A percentile compares a stretch with the other conserved stretches of the same genome.
These are phyloP conservation scores for Fistulinella prunicolor DNA, from an alignment of 768 basidiomycete genomes.

Conservation along the genomic window DNA sequence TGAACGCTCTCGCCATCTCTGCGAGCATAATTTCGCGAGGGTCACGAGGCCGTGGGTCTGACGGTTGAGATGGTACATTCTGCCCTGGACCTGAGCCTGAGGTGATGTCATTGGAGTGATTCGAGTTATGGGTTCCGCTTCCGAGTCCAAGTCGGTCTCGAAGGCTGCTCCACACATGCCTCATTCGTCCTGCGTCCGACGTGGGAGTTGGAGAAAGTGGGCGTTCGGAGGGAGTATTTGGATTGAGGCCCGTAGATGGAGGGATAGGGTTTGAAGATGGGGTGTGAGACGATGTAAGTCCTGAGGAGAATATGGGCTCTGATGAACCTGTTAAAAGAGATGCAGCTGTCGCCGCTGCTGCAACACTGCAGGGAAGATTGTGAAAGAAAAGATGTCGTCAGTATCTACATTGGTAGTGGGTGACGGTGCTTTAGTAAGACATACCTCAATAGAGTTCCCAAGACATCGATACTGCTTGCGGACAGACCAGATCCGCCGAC, in stretches of 20 bases:
- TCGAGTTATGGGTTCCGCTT: constrained; percentile 16
- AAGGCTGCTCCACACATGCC: constrained; percentile 65
- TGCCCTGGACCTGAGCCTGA: constrained; percentile 8
- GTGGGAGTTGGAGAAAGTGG: constrained; percentile 44
- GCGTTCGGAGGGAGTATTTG: constrained; percentile 26
- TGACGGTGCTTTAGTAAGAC: constrained; percentile 17
- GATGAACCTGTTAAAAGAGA: constrained; percentile 76
- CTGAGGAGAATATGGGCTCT: constrained; percentile 59
- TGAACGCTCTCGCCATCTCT: constrained; percentile 80
- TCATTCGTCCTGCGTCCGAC: constrained; percentile 42
- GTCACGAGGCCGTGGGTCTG: constrained; percentile 33
- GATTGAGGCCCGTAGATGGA: constrained; percentile 9
- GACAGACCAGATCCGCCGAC: constrained; percentile 44
- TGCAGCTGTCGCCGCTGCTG: constrained; percentile 88
- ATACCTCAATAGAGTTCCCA: constrained; percentile 80
- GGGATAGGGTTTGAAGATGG: constrained; percentile 12
- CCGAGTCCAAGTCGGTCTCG: constrained; percentile 65
- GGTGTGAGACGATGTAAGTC: constrained; percentile 41
- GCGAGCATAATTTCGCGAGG: constrained; percentile 70
- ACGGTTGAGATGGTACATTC: constrained; percentile 5
- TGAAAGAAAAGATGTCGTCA: neutral
- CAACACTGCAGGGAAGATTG: constrained; percentile 51
- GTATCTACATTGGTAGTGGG: neutral
- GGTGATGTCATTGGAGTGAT: constrained; percentile 9
- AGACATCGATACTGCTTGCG: constrained; percentile 74